Evolutionary conservation across 2,329 filamentous ascomycete genomes (phyloP).

Genomic region (Shiraia sp.): DNA sequence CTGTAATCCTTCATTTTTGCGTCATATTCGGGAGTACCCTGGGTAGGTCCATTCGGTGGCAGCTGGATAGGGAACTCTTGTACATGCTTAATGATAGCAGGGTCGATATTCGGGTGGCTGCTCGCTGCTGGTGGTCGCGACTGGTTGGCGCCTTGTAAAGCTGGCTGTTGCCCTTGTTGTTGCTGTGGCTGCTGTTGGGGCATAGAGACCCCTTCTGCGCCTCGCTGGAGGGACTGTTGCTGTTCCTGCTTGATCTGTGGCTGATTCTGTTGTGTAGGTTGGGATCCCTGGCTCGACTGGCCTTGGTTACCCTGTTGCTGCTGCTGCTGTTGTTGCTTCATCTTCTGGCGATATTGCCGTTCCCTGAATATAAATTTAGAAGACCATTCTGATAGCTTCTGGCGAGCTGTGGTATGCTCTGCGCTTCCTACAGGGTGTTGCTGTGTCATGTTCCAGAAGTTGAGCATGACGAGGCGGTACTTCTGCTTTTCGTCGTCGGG

Average conservation of each 20-base stretch:
- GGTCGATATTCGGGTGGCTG: constrained; percentile 23
- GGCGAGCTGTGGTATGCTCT: constrained; percentile 55
- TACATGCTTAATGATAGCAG: constrained; percentile 44
- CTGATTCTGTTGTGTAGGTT: constrained; percentile 37
- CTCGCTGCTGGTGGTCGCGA: constrained; percentile 11
- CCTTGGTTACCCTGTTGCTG: constrained; percentile 22
- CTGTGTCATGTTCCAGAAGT: constrained; percentile 59
- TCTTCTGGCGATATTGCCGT: constrained; percentile 48
- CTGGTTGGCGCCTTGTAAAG: constrained; percentile 10
- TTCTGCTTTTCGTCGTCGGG: constrained; percentile 59
- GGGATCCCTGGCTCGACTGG: constrained; percentile 26
- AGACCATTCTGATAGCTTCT: constrained; percentile 57
- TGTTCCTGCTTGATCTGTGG: constrained; percentile 26
- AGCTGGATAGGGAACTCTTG: constrained; percentile 39
- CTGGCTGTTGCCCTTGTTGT: constrained; percentile 5
- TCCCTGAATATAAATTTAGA: constrained; percentile 55
- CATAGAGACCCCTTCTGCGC: constrained; percentile 6
- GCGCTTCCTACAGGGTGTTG: constrained; percentile 52
- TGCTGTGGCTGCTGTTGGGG: constrained; percentile 5
- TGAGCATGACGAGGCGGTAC: constrained; percentile 58
- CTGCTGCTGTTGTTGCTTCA: constrained; percentile 28
- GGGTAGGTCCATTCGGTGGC: constrained; percentile 29
- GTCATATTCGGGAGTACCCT: constrained; percentile 43
- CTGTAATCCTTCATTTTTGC: constrained; percentile 41
- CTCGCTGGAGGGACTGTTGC: constrained; percentile 8